These are phyloP conservation scores for Sporothrix brunneoviolacea DNA, from an alignment of 2,329 filamentous ascomycete genomes.

Conservation along the genomic window DNA sequence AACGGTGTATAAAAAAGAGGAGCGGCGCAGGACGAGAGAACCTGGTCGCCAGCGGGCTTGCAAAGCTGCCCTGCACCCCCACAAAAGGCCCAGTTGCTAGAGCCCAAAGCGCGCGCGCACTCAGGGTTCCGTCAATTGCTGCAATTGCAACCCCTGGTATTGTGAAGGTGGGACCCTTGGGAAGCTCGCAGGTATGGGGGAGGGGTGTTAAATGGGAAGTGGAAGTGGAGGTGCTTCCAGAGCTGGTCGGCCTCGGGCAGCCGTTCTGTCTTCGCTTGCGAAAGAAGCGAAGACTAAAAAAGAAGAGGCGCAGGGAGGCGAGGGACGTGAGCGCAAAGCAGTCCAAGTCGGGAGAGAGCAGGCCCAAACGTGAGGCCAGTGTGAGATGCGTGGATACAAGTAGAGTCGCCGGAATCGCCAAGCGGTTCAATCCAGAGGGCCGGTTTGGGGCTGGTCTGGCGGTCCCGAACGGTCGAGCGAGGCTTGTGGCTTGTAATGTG, in stretches of 20 bases:
- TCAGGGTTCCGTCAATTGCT: conserved; percentile 3
- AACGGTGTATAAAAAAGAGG: conserved; percentile 1
- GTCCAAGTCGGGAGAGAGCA: too few relatives aligned
- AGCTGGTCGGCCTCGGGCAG: too few relatives aligned
- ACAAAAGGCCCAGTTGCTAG: conserved; percentile 7
- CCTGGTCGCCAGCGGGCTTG: not conserved
- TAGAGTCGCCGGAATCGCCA: not conserved
- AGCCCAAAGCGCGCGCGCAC: conserved; percentile 13
- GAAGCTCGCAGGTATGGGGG: too few relatives aligned
- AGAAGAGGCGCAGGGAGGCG: not conserved
- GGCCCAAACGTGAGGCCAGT: not conserved
- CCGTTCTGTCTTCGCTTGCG: too few relatives aligned
- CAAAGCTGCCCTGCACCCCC: conserved; percentile 1
- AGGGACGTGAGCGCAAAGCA: too few relatives aligned
- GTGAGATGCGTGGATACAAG: not conserved
- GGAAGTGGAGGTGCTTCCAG: too few relatives aligned
- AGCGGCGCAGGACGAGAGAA: not conserved
- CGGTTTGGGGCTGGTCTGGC: not conserved
- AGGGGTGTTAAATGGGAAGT: too few relatives aligned
- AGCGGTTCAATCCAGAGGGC: not conserved
- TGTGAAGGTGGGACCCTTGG: too few relatives aligned
- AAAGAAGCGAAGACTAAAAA: too few relatives aligned
- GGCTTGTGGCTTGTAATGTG: not conserved
- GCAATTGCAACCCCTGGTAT: not conserved
- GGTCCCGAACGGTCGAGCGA: not conserved